Percentiles rank a stretch among this genome's conserved stretches.
phyloP scores from a whole-genome alignment of 2,329 filamentous ascomycete genomes.

The Davidsoniella eucalypti region DNA sequence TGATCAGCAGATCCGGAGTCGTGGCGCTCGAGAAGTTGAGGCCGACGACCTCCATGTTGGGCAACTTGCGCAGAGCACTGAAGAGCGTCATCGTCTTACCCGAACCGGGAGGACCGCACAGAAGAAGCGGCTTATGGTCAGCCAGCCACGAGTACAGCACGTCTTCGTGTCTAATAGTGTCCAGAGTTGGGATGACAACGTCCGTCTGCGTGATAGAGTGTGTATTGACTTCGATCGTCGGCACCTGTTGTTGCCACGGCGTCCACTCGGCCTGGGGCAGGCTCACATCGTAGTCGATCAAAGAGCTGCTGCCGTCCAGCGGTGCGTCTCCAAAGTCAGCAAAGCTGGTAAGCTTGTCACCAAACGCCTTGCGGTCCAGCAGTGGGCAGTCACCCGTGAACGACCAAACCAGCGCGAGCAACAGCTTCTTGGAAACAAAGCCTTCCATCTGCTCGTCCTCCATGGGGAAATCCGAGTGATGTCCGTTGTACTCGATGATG shows the following conservation, averaged over 20 bases:
- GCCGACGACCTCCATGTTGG: constrained; percentile 97
- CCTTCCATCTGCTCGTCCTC: constrained; percentile 79
- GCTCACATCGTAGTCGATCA: constrained; percentile 90
- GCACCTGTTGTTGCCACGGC: constrained; percentile 88
- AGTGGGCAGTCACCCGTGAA: constrained; percentile 90
- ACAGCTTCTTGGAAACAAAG: constrained; percentile 83
- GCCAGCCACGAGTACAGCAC: constrained; percentile 99
- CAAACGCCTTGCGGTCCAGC: constrained; percentile 71
- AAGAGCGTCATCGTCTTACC: constrained; percentile 99
- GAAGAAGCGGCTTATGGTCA: constrained; percentile 89
- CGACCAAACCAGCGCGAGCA: constrained; percentile 87
- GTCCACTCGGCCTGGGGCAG: constrained; percentile 80
- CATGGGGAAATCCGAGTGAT: constrained; percentile 85
- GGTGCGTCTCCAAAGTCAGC: constrained; percentile 76
- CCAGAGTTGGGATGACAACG: constrained; percentile 91
- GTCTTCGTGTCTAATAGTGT: constrained; percentile 95
- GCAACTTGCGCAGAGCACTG: constrained; percentile 87
- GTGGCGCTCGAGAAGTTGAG: constrained; percentile 99
- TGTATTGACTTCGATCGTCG: constrained; percentile 89
- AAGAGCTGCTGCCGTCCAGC: constrained; percentile 59
- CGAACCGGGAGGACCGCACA: constrained; percentile 93
- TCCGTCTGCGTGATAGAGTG: constrained; percentile 97
- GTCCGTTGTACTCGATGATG: constrained; percentile 86
- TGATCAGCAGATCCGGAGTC: constrained; percentile 91
- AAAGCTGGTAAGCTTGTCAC: constrained; percentile 65